These are phyloP conservation scores for Fraxinus baroniana DNA, from an alignment of 305 asterid genomes.

Conservation along the genomic window DNA sequence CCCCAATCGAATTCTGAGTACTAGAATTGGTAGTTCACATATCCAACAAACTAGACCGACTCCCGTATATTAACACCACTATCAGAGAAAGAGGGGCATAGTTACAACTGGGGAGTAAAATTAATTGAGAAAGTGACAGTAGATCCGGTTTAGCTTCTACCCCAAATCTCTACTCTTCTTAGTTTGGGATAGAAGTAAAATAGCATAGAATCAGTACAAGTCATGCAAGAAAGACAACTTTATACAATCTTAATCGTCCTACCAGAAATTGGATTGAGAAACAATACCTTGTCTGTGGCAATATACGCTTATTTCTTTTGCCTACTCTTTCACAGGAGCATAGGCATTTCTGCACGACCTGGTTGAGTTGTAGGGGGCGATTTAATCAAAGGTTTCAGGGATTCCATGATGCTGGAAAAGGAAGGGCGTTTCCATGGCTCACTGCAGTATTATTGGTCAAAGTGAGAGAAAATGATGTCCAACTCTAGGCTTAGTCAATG, in stretches of 20 bases:
- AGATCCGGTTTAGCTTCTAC: neutral
- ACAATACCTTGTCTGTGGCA: constrained; percentile 12
- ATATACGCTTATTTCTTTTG: constrained; percentile 11
- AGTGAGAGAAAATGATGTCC: constrained; percentile 11
- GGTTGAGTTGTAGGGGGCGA: constrained; percentile 31
- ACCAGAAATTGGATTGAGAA: constrained; percentile 1
- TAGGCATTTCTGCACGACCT: constrained; percentile 30
- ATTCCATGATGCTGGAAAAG: constrained; percentile 50
- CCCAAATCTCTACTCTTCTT: neutral
- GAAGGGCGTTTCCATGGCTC: constrained; percentile 63
- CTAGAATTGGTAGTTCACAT: neutral
- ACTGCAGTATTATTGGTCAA: constrained; percentile 34
- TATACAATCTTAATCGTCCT: neutral
- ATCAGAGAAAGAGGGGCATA: neutral
- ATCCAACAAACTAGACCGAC: neutral
- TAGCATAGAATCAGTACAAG: neutral
- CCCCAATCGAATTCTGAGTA: neutral
- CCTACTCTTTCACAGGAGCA: constrained; percentile 27
- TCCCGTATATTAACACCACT: neutral
- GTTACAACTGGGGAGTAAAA: neutral
- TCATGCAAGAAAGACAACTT: neutral
- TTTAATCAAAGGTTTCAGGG: constrained; percentile 44
- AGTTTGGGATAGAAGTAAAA: neutral
- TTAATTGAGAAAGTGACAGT: neutral
- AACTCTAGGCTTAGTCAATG: constrained; percentile 8